phyloP scores from a whole-genome alignment of 2,329 filamentous ascomycete species.

The Exophiala aquamarina region DNA sequence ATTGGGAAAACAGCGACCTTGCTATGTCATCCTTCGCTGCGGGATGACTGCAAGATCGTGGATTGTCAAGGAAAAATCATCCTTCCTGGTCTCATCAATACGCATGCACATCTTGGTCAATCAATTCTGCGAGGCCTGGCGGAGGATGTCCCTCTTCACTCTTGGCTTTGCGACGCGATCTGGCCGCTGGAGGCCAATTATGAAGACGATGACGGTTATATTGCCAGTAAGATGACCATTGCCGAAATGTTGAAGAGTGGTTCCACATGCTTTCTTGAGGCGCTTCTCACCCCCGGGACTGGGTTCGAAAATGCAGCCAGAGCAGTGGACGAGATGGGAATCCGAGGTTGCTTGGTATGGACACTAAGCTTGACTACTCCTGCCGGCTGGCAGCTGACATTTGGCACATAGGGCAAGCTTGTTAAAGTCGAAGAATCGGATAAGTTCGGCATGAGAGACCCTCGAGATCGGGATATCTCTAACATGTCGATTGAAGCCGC shows the following conservation, averaged over 20 bases:
- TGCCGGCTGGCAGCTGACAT: not conserved
- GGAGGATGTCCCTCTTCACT: constrained; percentile 30
- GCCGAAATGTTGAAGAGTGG: constrained; percentile 40
- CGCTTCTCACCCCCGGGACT: constrained; percentile 34
- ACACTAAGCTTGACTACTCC: not conserved
- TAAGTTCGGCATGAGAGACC: constrained; percentile 25
- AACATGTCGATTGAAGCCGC: constrained; percentile 32
- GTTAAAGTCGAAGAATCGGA: constrained; percentile 20
- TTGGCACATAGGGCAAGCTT: constrained; percentile 15
- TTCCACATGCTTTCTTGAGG: constrained; percentile 40
- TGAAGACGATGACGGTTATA: constrained; percentile 34
- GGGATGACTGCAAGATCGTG: constrained; percentile 20
- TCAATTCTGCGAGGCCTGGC: constrained; percentile 36
- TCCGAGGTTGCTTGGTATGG: constrained; percentile 33
- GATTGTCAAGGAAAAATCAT: constrained; percentile 35
- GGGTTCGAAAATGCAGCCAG: constrained; percentile 32
- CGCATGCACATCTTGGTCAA: constrained; percentile 38
- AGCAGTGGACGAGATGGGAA: constrained; percentile 35
- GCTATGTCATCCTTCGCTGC: constrained; percentile 8
- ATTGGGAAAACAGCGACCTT: constrained; percentile 16
- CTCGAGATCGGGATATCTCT: constrained; percentile 30
- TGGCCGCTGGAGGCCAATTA: constrained; percentile 40
- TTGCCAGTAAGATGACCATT: constrained; percentile 35
- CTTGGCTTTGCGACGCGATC: constrained; percentile 36
- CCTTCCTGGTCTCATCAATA: constrained; percentile 38